phyloP scores from a whole-genome alignment of 345 rosid species.

The Pistacia atlantica region DNA sequence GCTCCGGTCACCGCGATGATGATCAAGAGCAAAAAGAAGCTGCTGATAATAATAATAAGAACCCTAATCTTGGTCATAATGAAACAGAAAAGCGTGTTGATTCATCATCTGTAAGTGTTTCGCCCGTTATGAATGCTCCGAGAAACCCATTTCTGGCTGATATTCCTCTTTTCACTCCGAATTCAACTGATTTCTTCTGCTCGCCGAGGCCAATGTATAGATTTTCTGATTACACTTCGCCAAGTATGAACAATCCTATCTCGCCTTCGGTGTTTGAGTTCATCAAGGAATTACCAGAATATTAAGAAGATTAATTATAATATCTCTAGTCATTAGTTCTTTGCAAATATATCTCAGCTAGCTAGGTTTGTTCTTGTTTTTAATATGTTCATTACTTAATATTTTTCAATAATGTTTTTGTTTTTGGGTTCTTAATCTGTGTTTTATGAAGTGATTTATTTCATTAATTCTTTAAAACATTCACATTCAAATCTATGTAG shows the following conservation, averaged over 20 bases:
- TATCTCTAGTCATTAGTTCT: neutral
- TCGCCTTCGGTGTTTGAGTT: conserved; percentile 41
- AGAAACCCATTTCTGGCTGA: conserved; percentile 25
- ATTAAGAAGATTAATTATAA: neutral
- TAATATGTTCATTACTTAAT: neutral
- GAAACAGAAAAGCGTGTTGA: neutral
- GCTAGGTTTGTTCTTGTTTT: neutral
- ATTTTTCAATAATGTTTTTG: neutral
- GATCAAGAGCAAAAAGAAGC: neutral
- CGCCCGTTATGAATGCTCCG: conserved; percentile 23
- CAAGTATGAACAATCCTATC: conserved; percentile 4
- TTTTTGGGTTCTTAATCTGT: neutral
- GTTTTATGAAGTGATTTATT: neutral
- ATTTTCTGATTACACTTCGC: conserved; percentile 23
- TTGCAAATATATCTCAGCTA: conserved; percentile 14
- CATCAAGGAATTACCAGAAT: conserved; percentile 37
- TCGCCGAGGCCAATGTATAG: conserved; percentile 31
- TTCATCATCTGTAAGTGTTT: neutral
- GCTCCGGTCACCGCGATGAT: conserved; percentile 6
- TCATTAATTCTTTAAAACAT: conserved; percentile 21
- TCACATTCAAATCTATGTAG: no score
- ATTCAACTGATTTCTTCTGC: conserved; percentile 31
- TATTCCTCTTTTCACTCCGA: conserved; percentile 45
- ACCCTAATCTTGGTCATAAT: neutral
- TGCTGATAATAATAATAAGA: neutral